A percentile compares a stretch with the other conserved stretches of the same genome.
Conservation (phyloP, 2,329 filamentous ascomycete species). For the Aureobasidium subglaciale region DNA sequence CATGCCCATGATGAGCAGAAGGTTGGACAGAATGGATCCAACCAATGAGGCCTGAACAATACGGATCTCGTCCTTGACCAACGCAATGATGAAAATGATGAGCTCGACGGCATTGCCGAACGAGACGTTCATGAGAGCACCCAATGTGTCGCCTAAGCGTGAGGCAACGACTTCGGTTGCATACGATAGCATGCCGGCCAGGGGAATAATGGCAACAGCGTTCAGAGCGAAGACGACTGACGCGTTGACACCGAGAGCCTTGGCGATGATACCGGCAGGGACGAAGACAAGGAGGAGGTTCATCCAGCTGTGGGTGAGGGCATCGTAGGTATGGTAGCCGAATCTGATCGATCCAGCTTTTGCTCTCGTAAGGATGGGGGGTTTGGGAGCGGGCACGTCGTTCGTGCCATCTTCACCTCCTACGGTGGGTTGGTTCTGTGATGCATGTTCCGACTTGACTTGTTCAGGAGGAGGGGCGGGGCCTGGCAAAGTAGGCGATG, state of each 20-base stretch:
- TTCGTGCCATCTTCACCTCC: conserved; percentile 26
- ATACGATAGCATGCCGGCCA: conserved; percentile 42
- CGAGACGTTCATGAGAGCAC: conserved; percentile 45
- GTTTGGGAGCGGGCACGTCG: conserved; percentile 27
- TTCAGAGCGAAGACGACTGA: conserved; percentile 46
- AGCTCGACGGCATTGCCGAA: conserved; percentile 48
- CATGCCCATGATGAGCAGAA: conserved; percentile 87
- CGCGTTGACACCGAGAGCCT: conserved; percentile 37
- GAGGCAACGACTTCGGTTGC: conserved; percentile 44
- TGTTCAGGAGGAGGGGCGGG: conserved; percentile 26
- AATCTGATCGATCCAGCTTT: conserved; percentile 46
- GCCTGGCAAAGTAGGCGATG: conserved; percentile 24
- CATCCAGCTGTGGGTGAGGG: conserved; percentile 66
- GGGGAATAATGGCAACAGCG: conserved; percentile 44
- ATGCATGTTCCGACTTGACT: conserved; percentile 42
- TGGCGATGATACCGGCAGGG: conserved; percentile 64
- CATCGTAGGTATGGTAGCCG: conserved; percentile 49
- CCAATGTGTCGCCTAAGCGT: conserved; percentile 42
- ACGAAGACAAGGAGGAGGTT: conserved; percentile 73
- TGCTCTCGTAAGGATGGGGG: conserved; percentile 43
- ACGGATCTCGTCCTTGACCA: conserved; percentile 75
- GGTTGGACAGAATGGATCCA: conserved; percentile 81
- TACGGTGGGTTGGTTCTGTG: conserved; percentile 49
- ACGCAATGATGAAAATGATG: conserved; percentile 61
- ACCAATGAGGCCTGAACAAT: conserved; percentile 88